These are phyloP conservation scores for Pueraria montana DNA, from an alignment of 306 rosid genomes.

Conservation along the genomic window DNA sequence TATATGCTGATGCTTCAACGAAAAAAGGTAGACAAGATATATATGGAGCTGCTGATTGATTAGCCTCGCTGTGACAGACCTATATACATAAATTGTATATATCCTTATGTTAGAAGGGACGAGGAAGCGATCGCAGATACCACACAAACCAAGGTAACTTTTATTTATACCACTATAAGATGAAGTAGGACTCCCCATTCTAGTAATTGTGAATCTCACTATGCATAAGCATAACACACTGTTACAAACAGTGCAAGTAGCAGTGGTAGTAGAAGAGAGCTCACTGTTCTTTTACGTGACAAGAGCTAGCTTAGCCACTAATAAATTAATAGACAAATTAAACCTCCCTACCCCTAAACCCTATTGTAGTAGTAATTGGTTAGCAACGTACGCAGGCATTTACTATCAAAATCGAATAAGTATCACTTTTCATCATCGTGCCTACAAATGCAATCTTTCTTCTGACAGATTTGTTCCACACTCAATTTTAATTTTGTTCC, in stretches of 20 bases:
- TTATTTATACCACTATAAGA: background rate
- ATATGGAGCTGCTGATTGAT: background rate
- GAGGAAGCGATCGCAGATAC: background rate
- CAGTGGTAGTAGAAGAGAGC: background rate
- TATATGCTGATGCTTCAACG: background rate
- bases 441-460: background rate
- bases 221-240: background rate
- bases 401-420: background rate
- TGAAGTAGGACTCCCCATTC: background rate
- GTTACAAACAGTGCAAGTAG: slow-evolving; percentile 2
- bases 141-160: slow-evolving; percentile 30
- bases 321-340: no score
- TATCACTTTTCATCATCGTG: slow-evolving; percentile 16
- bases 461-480: slow-evolving; percentile 1
- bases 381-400: background rate
- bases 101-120: background rate
- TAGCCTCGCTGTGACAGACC: background rate
- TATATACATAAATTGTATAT: no score
- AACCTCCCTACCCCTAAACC: background rate
- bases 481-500: slow-evolving; percentile 17
- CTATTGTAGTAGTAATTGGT: background rate
- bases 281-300: slow-evolving; percentile 10
- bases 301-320: background rate
- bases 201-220: background rate
- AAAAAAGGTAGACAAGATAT: background rate